Conservation (phyloP, 257 asterid genomes). For the Marsdenia floribunda region DNA sequence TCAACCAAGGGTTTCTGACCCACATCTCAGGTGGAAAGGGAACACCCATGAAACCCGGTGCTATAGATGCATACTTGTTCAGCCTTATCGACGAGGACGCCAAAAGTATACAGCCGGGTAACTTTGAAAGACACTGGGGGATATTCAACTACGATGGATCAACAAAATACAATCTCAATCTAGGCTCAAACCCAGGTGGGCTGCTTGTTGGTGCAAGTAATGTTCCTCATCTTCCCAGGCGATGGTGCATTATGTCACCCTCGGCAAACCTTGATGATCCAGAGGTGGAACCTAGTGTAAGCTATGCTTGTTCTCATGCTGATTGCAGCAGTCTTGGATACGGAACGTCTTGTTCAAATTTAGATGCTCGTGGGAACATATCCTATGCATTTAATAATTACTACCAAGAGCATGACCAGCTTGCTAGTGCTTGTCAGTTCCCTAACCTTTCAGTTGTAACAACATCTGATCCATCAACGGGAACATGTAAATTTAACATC, state of each 20-base stretch:
- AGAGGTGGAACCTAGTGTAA: constrained; percentile 18
- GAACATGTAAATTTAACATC: constrained; percentile 11
- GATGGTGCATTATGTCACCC: constrained; percentile 23
- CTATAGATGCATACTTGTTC: constrained; percentile 26
- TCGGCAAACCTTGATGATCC: constrained; percentile 20
- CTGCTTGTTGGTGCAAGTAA: constrained; percentile 19
- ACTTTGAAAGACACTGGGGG: constrained; percentile 34
- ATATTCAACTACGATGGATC: constrained; percentile 23
- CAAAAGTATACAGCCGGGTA: constrained; percentile 25
- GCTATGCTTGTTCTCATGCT: constrained; percentile 19
- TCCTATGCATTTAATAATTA: constrained; percentile 25
- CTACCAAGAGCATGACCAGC: constrained; percentile 20
- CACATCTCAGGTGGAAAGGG: constrained; percentile 26
- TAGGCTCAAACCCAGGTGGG: constrained; percentile 22
- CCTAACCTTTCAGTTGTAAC: constrained; percentile 21
- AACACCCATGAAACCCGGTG: constrained; percentile 25
- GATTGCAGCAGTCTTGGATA: constrained; percentile 23
- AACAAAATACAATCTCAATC: constrained; percentile 24
- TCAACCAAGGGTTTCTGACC: constrained; percentile 28
- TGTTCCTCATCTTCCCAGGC: constrained; percentile 19
- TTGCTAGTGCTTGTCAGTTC: constrained; percentile 17
- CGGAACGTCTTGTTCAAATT: constrained; percentile 16
- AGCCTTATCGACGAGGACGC: constrained; percentile 30
- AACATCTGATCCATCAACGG: constrained; percentile 16
- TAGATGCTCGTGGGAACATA: constrained; percentile 12